A percentile compares a stretch with the other conserved stretches of the same genome.
These are phyloP conservation scores for Dactylonectria macrodidyma DNA, from an alignment of 2,329 filamentous ascomycete species.

Conservation along the genomic window DNA sequence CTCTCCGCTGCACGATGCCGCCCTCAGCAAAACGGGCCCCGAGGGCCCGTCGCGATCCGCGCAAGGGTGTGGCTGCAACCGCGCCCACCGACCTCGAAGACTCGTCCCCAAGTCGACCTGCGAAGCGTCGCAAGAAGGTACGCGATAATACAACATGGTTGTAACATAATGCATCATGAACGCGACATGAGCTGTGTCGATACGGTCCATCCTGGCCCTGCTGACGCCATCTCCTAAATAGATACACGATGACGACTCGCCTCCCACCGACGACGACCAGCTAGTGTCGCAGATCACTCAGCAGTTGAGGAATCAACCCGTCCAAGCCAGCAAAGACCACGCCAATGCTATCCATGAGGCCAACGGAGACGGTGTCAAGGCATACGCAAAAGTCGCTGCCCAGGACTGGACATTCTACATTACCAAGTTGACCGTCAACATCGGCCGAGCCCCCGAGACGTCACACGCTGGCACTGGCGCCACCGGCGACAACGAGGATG, in stretches of 20 bases:
- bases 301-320: slow-evolving; percentile 63
- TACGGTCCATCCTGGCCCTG: slow-evolving; percentile 24
- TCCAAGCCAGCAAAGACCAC: slow-evolving; percentile 74
- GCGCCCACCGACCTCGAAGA: slow-evolving; percentile 60
- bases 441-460: slow-evolving; percentile 77
- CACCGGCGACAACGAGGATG: slow-evolving; percentile 61
- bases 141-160: slow-evolving; percentile 8
- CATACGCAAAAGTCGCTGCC: slow-evolving; percentile 87
- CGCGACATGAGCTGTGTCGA: neutral
- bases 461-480: slow-evolving; percentile 55
- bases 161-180: no score
- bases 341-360: slow-evolving; percentile 75
- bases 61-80: slow-evolving; percentile 52
- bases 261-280: slow-evolving; percentile 67
- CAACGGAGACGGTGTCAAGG: slow-evolving; percentile 75
- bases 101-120: slow-evolving; percentile 73
- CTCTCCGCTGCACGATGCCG: slow-evolving; percentile 51
- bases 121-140: slow-evolving; percentile 76
- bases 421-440: slow-evolving; percentile 80
- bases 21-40: slow-evolving; percentile 56
- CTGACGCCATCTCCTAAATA: slow-evolving; percentile 44
- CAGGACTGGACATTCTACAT: slow-evolving; percentile 90
- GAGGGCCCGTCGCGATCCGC: slow-evolving; percentile 57
- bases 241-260: slow-evolving; percentile 55
- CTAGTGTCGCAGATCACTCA: slow-evolving; percentile 71